Percentiles rank a stretch among this genome's conserved stretches.
phyloP scores from a whole-genome alignment of 2,329 filamentous ascomycete genomes.

The Beauveria sp. region DNA sequence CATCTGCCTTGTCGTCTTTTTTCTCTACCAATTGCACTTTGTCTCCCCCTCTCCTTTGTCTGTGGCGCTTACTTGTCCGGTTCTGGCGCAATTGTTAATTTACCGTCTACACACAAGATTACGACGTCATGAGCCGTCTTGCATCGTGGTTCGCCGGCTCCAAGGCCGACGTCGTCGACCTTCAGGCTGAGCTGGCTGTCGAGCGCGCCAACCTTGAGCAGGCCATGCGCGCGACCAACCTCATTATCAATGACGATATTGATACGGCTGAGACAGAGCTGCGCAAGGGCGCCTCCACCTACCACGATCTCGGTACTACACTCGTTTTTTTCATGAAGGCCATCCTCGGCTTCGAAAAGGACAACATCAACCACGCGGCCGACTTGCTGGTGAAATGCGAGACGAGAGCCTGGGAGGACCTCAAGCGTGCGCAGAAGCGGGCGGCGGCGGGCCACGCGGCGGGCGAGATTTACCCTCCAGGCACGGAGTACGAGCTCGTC shows the following conservation, averaged over 20 bases:
- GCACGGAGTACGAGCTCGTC: conserved; percentile 79
- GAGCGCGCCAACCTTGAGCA: conserved; percentile 50
- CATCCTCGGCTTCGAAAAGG: conserved; percentile 84
- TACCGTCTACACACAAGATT: neutral
- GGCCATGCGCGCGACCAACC: conserved; percentile 56
- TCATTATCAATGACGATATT: conserved; percentile 87
- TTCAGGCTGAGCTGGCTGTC: conserved; percentile 27
- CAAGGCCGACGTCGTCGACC: conserved; percentile 24
- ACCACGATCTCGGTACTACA: conserved; percentile 76
- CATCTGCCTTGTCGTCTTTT: neutral
- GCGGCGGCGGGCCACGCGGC: conserved; percentile 24
- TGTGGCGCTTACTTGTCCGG: neutral
- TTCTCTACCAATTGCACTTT: neutral
- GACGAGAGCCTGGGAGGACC: conserved; percentile 65
- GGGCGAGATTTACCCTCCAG: conserved; percentile 58
- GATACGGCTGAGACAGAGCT: conserved; percentile 71
- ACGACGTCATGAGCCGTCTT: conserved; percentile 37
- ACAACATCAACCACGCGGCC: conserved; percentile 78
- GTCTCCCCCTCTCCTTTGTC: neutral
- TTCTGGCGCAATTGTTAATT: neutral
- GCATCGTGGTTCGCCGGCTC: conserved; percentile 42
- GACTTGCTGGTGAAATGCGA: conserved; percentile 68
- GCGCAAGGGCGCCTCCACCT: conserved; percentile 68
- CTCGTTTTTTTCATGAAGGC: conserved; percentile 80
- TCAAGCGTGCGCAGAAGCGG: conserved; percentile 65